Percentiles rank a stretch among this genome's conserved stretches.
Evolutionary conservation across 2,329 filamentous ascomycete species (phyloP).

Genomic region (Aspergillus pseudoterreus): DNA sequence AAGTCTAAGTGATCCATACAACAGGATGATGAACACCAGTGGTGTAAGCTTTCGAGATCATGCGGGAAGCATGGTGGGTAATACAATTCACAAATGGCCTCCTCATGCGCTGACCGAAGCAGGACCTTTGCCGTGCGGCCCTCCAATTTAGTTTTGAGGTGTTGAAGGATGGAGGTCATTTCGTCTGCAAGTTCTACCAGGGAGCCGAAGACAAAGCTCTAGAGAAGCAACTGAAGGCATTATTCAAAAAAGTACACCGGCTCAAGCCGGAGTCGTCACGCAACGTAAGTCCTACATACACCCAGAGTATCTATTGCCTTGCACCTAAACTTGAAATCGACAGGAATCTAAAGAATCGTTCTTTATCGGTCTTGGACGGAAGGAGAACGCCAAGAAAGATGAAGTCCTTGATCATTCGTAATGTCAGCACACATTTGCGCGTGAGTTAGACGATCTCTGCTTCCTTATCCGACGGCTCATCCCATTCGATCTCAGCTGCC

Average conservation of each 20-base stretch:
- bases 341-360: conserved; percentile 83
- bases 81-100: background rate
- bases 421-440: background rate
- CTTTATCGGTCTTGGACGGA: conserved; percentile 75
- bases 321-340: conserved; percentile 9
- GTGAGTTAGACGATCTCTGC: conserved; percentile 21
- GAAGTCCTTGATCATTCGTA: conserved; percentile 38
- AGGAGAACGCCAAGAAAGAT: conserved; percentile 46
- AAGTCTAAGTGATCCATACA: conserved; percentile 91
- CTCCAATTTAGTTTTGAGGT: conserved; percentile 82
- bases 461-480: conserved; percentile 40
- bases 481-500: conserved; percentile 43
- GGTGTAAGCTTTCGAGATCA: conserved; percentile 84
- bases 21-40: conserved; percentile 99
- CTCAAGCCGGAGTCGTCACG: conserved; percentile 92
- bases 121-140: conserved; percentile 89
- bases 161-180: conserved; percentile 76
- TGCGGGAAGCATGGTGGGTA: conserved; percentile 83
- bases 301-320: background rate
- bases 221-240: conserved; percentile 66
- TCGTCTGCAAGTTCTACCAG: conserved; percentile 97
- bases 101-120: conserved; percentile 3
- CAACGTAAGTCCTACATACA: conserved; percentile 52
- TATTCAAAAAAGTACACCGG: conserved; percentile 77
- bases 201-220: conserved; percentile 79